A percentile compares a stretch with the other conserved stretches of the same genome.
Conservation (phyloP, 2,329 filamentous ascomycete species). For the Ophiostoma angusticollis region DNA sequence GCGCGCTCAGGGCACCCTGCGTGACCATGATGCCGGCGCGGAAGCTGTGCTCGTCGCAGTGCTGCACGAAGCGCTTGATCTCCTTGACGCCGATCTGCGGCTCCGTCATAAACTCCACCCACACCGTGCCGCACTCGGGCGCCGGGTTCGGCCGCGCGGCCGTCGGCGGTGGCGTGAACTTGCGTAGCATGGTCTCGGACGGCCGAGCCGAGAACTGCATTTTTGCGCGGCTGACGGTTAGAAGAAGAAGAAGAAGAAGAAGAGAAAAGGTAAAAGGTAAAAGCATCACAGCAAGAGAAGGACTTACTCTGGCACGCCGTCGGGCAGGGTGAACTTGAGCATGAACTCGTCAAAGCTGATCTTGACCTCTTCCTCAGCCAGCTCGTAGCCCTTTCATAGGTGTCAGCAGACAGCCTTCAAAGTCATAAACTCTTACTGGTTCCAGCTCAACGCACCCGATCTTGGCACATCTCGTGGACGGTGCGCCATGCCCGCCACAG, state of each 20-base stretch:
- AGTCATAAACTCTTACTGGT: slow-evolving; percentile 5
- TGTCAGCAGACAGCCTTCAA: not conserved
- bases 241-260: slow-evolving; percentile 2
- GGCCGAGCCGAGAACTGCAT: slow-evolving; percentile 85
- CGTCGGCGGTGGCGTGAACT: slow-evolving; percentile 64
- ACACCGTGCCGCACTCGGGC: slow-evolving; percentile 74
- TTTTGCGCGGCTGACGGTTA: slow-evolving; percentile 51
- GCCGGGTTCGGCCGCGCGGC: slow-evolving; percentile 55
- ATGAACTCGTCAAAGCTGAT: slow-evolving; percentile 77
- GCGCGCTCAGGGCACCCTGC: slow-evolving; percentile 66
- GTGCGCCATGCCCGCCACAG: slow-evolving; percentile 94
- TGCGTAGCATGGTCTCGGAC: slow-evolving; percentile 68
- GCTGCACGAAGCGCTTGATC: slow-evolving; percentile 77
- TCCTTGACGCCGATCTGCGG: slow-evolving; percentile 78
- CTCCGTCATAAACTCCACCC: slow-evolving; percentile 79
- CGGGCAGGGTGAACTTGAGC: slow-evolving; percentile 53
- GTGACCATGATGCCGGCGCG: slow-evolving; percentile 87
- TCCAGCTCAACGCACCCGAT: slow-evolving; percentile 52
- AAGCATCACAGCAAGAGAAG: not conserved
- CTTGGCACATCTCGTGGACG: slow-evolving; percentile 85
- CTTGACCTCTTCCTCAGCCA: slow-evolving; percentile 78
- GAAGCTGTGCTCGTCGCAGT: slow-evolving; percentile 67
- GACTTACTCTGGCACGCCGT: slow-evolving; percentile 59
- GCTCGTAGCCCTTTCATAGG: slow-evolving; percentile 66
- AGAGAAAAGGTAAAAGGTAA: no score